phyloP scores from a whole-genome alignment of 495 filamentous ascomycete genomes.

The Lindgomyces ingoldianus region DNA sequence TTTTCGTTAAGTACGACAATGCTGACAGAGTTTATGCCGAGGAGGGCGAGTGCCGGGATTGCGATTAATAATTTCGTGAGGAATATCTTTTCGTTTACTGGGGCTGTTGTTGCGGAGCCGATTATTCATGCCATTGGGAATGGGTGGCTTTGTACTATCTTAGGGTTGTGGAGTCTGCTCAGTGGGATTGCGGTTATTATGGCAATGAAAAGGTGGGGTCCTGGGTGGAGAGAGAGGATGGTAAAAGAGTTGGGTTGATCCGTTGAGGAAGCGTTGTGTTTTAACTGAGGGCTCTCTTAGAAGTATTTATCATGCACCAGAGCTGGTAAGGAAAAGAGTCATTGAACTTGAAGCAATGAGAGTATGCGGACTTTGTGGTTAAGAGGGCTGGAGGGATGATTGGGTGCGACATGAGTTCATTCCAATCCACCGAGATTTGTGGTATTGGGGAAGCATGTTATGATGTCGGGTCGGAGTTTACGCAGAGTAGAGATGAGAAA shows the following conservation, averaged over 20 bases:
- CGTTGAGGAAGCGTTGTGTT: too few relatives aligned
- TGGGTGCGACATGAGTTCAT: too few relatives aligned
- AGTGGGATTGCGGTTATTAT: constrained; percentile 56
- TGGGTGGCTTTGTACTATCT: constrained; percentile 84
- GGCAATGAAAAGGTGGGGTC: constrained; percentile 65
- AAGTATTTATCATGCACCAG: too few relatives aligned
- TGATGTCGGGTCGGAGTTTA: too few relatives aligned
- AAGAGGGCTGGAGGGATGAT: too few relatives aligned
- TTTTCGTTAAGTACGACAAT: constrained; percentile 55
- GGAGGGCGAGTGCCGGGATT: constrained; percentile 70
- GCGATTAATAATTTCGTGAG: constrained; percentile 82
- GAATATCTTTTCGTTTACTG: constrained; percentile 83
- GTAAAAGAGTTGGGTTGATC: constrained; percentile 51
- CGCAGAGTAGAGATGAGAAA: too few relatives aligned
- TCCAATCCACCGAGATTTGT: too few relatives aligned
- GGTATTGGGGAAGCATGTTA: too few relatives aligned
- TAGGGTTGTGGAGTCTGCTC: constrained; percentile 65
- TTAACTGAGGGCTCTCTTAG: too few relatives aligned
- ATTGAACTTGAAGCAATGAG: too few relatives aligned
- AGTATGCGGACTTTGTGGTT: too few relatives aligned
- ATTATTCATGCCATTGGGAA: constrained; percentile 80
- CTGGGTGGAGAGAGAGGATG: constrained; percentile 70
- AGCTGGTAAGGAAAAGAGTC: too few relatives aligned
- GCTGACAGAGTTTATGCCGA: constrained; percentile 78
- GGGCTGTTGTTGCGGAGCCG: constrained; percentile 71